These are phyloP conservation scores for Pythium myriotylum DNA, from an alignment of 352 stramenopile genomes.

Conservation along the genomic window DNA sequence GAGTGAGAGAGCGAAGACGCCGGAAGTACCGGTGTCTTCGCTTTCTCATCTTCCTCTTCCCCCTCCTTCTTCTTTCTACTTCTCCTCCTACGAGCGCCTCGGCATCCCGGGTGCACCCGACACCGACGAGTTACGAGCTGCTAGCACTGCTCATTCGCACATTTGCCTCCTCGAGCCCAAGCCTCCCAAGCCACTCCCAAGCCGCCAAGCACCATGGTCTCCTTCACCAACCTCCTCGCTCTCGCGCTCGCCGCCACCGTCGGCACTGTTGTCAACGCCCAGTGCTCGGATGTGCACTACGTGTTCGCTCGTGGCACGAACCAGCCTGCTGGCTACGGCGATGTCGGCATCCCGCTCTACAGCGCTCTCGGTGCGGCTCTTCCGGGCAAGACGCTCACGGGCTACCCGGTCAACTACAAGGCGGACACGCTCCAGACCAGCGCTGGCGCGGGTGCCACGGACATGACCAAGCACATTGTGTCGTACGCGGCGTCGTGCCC, in stretches of 20 bases:
- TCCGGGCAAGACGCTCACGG: slow-evolving; percentile 32
- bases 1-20: no score
- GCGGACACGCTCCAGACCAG: slow-evolving; percentile 27
- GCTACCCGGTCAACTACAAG: slow-evolving; percentile 34
- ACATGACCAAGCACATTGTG: slow-evolving; percentile 39
- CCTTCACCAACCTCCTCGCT: slow-evolving; percentile 1
- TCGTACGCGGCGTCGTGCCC: slow-evolving; percentile 32
- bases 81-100: no score
- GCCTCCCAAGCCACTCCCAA: not conserved
- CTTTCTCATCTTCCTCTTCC: no score
- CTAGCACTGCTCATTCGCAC: slow-evolving; percentile 5
- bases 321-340: slow-evolving; percentile 32
- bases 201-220: slow-evolving; percentile 3
- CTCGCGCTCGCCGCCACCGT: slow-evolving; percentile 1
- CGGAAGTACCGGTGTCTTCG: no score
- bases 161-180: slow-evolving; percentile 4
- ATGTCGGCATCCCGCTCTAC: slow-evolving; percentile 27
- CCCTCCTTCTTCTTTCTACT: no score
- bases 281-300: slow-evolving; percentile 16
- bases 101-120: no score
- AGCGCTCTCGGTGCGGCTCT: slow-evolving; percentile 29
- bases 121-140: no score
- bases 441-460: slow-evolving; percentile 29
- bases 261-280: not conserved
- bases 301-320: slow-evolving; percentile 39